phyloP scores from a whole-genome alignment of 257 asterid species.

The Ehretia macrophylla region DNA sequence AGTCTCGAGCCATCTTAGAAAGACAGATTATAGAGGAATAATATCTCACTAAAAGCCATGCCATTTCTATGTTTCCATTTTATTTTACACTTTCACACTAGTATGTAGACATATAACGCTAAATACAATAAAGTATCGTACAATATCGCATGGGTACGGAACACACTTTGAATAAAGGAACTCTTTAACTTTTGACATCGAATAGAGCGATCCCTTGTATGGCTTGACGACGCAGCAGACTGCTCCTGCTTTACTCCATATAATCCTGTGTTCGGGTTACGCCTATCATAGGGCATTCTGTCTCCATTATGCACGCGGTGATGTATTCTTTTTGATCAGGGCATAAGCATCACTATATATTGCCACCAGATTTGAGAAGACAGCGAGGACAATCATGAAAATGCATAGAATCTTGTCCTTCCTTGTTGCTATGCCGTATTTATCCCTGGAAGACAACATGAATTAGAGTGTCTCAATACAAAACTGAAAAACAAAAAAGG shows the following conservation, averaged over 20 bases:
- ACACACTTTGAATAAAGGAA: constrained; percentile 18
- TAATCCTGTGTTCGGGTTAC: too few relatives aligned
- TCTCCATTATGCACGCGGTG: constrained; percentile 41
- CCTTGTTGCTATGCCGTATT: constrained; percentile 69
- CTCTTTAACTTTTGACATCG: constrained; percentile 40
- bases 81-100: background rate
- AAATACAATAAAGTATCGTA: background rate
- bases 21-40: too few relatives aligned
- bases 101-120: background rate
- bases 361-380: constrained; percentile 77
- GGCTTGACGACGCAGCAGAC: constrained; percentile 13
- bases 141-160: background rate
- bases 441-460: constrained; percentile 58
- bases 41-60: background rate
- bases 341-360: constrained; percentile 90
- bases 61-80: background rate
- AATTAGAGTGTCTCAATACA: too few relatives aligned
- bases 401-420: constrained; percentile 69
- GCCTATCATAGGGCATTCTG: too few relatives aligned
- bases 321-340: constrained; percentile 62
- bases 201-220: constrained; percentile 13
- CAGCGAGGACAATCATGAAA: constrained; percentile 79
- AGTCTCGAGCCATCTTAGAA: too few relatives aligned
- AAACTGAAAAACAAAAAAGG: too few relatives aligned
- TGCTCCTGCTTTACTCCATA: constrained; percentile 4